These are phyloP conservation scores for Suhomyces kunorum DNA, from an alignment of 1,139 yeast genomes.

Conservation along the genomic window DNA sequence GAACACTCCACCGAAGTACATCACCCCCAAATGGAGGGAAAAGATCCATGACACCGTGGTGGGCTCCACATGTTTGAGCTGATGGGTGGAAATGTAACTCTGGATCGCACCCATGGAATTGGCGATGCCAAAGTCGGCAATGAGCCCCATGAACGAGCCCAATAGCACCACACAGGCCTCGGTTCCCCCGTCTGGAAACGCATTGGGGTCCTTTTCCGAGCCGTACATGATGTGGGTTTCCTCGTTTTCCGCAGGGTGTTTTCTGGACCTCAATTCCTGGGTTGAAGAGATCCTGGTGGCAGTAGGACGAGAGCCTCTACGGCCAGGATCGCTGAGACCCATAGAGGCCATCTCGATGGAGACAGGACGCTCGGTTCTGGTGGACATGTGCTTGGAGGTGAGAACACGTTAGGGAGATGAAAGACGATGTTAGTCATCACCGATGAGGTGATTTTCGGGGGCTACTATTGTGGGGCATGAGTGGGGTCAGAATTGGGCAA, in stretches of 20 bases:
- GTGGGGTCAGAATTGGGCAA: not conserved
- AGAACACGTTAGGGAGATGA: not conserved
- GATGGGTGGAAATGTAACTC: constrained; percentile 54
- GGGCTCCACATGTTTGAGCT: constrained; percentile 42
- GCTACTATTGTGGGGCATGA: not conserved
- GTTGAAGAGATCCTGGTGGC: constrained; percentile 7
- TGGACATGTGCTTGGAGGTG: not conserved
- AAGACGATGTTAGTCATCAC: no score
- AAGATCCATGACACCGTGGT: constrained; percentile 64
- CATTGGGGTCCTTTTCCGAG: constrained; percentile 21
- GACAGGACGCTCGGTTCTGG: no score
- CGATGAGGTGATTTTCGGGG: not conserved
- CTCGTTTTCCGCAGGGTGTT: not conserved
- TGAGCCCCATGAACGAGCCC: constrained; percentile 60
- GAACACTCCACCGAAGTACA: constrained; percentile 58
- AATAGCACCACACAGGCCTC: constrained; percentile 59
- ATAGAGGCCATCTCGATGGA: not conserved
- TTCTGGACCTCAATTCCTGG: constrained; percentile 10
- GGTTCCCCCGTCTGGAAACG: constrained; percentile 65
- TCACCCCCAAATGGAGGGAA: constrained; percentile 55
- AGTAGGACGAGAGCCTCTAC: constrained; percentile 1
- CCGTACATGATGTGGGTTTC: constrained; percentile 11
- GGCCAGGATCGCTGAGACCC: not conserved
- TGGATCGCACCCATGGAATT: constrained; percentile 64
- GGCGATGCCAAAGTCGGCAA: constrained; percentile 63